Base-by-base conservation (phyloP, 1,139 yeast species). In the Meyerozyma elateridarum region DNA sequence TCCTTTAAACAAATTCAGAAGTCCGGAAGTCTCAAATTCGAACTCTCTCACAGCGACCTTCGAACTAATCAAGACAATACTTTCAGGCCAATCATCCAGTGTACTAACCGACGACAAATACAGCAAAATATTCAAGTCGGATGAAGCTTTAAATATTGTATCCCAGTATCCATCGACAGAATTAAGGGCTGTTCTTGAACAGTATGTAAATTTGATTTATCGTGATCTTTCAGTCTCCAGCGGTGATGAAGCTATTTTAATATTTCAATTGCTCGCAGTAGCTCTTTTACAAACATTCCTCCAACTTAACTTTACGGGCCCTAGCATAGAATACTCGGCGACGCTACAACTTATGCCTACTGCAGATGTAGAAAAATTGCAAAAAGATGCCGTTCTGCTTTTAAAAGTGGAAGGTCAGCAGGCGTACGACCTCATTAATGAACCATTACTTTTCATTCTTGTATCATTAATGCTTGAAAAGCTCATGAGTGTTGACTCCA, bases 241-340 rank as follows among this genome's bases (percentile, higher is more conserved):
- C 5, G 8, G 13, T 6, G n/a, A 11, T 4, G 27, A 24, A 8
- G 8, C 27, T 15, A 17, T 11, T 8, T 18, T 24, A 6, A 4
- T 24, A 6, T 11, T 24, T 8, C 73, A 64, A 25, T 31, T 66
- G 1, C 33, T 64, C 25, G 85, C 83, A 4, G 62, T 81, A 34
- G 68, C 82, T 1, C 59, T 77, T 4, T 60, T 87, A 22, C 88
- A 87, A 48, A 53, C 74, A 2, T 89, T 83, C 49, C 60, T 84
- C 15, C 95, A 87, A 51, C 59, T 73, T 33, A 89, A 89, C 52
- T 85, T 71, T 51, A 85, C 96, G 0, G 97, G 97, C 4, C 97
- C 97, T 2, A 68, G 70, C 16, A 51, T 78, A 1, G 64, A 66
- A 1, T 49, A 62, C 22, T 58, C 56, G 3, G 49, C 64, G 2